These are phyloP conservation scores for Chrysopogon serrulatus DNA, from an alignment of 176 grass and related monocot species.

Conservation along the genomic window DNA sequence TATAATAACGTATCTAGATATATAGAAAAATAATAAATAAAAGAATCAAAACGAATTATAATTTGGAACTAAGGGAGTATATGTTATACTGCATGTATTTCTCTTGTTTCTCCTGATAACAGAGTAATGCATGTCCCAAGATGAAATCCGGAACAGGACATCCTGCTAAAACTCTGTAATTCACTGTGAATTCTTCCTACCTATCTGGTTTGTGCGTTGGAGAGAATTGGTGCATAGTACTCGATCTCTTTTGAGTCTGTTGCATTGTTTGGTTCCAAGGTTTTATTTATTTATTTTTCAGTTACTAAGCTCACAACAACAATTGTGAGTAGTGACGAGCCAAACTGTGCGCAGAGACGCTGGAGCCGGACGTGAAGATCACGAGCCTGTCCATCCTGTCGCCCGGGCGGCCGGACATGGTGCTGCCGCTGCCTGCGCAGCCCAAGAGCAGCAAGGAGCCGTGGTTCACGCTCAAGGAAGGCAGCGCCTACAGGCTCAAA, in stretches of 20 bases:
- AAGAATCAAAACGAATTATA: no score
- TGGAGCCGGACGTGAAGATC: constrained; percentile 91
- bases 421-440: constrained; percentile 61
- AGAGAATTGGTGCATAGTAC: neutral
- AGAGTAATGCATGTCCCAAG: neutral
- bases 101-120: neutral
- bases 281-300: no score
- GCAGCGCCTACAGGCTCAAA: constrained; percentile 85
- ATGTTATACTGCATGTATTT: no score
- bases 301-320: neutral
- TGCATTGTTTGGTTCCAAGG: neutral
- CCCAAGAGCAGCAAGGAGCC: constrained; percentile 45
- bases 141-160: neutral
- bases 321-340: neutral
- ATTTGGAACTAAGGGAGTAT: no score
- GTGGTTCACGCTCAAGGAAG: constrained; percentile 93
- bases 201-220: no score
- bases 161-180: neutral
- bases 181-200: neutral
- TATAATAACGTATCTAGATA: no score
- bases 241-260: no score
- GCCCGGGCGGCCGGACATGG: constrained; percentile 53
- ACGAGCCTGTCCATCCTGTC: constrained; percentile 69
- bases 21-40: no score
- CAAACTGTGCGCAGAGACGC: constrained; percentile 34